phyloP scores from a whole-genome alignment of 2,329 filamentous ascomycete genomes.

The Neoascochyta sp. region DNA sequence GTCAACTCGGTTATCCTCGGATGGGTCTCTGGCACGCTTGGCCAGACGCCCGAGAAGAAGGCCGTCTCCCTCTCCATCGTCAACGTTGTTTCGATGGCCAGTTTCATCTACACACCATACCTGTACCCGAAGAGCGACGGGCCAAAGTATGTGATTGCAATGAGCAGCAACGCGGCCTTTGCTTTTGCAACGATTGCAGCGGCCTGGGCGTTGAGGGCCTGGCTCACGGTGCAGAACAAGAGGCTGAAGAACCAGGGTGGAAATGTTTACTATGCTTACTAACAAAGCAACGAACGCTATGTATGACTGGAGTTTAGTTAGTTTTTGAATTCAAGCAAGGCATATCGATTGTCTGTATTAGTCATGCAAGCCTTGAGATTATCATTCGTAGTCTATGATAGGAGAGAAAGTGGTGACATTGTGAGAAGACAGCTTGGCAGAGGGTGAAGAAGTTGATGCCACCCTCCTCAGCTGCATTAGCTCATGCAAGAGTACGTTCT shows the following conservation, averaged over 20 bases:
- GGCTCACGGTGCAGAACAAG: slow-evolving; percentile 11
- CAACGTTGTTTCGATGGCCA: slow-evolving; percentile 41
- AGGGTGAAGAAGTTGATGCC: too few species aligned
- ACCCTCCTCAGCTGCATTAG: too few species aligned
- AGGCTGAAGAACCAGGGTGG: slow-evolving; percentile 7
- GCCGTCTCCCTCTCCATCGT: slow-evolving; percentile 43
- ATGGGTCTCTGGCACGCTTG: slow-evolving; percentile 43
- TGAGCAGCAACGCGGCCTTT: slow-evolving; percentile 21
- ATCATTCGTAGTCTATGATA: too few species aligned
- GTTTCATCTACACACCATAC: slow-evolving; percentile 43
- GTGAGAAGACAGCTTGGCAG: too few species aligned
- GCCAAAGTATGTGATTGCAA: slow-evolving; percentile 20
- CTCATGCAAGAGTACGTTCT: too few species aligned
- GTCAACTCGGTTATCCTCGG: slow-evolving; percentile 36
- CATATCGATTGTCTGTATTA: too few species aligned
- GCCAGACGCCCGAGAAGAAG: slow-evolving; percentile 45
- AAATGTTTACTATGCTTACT: slow-evolving; percentile 16
- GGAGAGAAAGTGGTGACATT: too few species aligned
- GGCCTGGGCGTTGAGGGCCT: slow-evolving; percentile 13
- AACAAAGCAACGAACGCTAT: too few species aligned
- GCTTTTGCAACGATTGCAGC: slow-evolving; percentile 11
- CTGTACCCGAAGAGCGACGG: slow-evolving; percentile 32
- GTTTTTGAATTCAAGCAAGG: too few species aligned
- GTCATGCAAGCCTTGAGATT: too few species aligned
- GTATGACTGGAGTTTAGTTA: too few species aligned